Evolutionary conservation across 257 asterid genomes (phyloP).

Genomic region (Cinchona pubescens): DNA sequence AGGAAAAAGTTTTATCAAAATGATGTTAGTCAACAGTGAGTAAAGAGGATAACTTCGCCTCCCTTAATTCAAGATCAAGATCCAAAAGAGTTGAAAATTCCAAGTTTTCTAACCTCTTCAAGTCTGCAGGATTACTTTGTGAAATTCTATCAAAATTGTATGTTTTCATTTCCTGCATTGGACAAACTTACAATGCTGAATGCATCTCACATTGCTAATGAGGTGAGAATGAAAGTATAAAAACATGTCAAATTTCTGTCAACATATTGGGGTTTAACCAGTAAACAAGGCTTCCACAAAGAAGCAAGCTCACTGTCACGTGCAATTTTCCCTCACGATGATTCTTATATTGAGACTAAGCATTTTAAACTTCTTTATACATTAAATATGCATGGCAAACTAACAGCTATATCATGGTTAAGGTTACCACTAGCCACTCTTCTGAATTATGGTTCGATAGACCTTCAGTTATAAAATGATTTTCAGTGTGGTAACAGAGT

Average conservation of each 20-base stretch:
- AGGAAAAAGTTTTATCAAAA: not conserved
- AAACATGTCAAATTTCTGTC: not conserved
- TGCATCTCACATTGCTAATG: not conserved
- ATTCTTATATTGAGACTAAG: not conserved
- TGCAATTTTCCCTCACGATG: not conserved
- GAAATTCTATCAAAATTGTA: constrained; percentile 15
- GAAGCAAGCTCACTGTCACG: not conserved
- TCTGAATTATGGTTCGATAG: not conserved
- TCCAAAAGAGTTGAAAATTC: not conserved
- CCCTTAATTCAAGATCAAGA: not conserved
- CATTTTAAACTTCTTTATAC: not conserved
- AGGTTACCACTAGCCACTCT: not conserved
- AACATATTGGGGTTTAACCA: not conserved
- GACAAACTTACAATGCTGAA: constrained; percentile 7
- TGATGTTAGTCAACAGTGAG: not conserved
- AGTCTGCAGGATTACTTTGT: constrained; percentile 25
- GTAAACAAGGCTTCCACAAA: not conserved
- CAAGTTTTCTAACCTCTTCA: constrained; percentile 33
- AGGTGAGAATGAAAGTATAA: not conserved
- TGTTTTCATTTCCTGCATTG: constrained; percentile 30
- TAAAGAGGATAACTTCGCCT: not conserved
- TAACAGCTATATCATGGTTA: not conserved
- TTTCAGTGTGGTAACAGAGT: not conserved
- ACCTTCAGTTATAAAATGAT: not conserved
- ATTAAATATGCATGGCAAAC: not conserved